Percentiles rank a stretch among this genome's conserved stretches.
Conservation (phyloP, 768 basidiomycete species). For the Termitomyces sp. region DNA sequence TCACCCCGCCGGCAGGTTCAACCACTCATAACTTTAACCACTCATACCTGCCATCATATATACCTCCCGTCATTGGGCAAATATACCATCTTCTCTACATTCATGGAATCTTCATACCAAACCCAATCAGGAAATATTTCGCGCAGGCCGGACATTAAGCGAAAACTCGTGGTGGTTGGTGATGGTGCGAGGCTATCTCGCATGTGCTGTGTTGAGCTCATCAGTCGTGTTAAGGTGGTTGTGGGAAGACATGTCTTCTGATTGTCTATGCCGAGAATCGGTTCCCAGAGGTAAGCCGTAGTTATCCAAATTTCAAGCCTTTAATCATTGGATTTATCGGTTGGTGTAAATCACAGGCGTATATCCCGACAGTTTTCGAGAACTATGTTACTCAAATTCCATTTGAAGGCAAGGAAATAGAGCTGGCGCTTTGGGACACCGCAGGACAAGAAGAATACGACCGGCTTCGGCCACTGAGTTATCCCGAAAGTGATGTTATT, state of each 20-base stretch:
- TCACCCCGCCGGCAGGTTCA: neutral
- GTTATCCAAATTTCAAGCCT: constrained; percentile 9
- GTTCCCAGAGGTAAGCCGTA: constrained; percentile 78
- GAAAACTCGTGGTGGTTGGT: constrained; percentile 85
- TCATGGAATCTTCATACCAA: constrained; percentile 28
- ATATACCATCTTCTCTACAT: constrained; percentile 12
- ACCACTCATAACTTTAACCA: constrained; percentile 6
- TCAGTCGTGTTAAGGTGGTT: constrained; percentile 55
- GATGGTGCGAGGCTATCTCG: constrained; percentile 55
- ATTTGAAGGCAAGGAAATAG: constrained; percentile 85
- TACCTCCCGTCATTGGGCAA: neutral
- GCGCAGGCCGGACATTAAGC: constrained; percentile 76
- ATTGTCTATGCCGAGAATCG: constrained; percentile 97
- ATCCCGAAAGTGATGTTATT: constrained; percentile 87
- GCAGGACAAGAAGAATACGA: constrained; percentile 98
- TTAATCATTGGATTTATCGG: constrained; percentile 8
- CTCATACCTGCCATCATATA: constrained; percentile 5
- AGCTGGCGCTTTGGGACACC: constrained; percentile 98
- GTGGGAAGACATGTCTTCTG: constrained; percentile 92
- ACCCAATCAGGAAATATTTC: constrained; percentile 25
- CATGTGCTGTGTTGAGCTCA: constrained; percentile 11
- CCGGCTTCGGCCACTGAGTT: constrained; percentile 79
- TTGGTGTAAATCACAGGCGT: constrained; percentile 53
- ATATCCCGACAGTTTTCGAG: constrained; percentile 92
- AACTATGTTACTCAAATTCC: constrained; percentile 88